phyloP scores from a whole-genome alignment of 306 rosid species.

The Lathyrus oleraceus region DNA sequence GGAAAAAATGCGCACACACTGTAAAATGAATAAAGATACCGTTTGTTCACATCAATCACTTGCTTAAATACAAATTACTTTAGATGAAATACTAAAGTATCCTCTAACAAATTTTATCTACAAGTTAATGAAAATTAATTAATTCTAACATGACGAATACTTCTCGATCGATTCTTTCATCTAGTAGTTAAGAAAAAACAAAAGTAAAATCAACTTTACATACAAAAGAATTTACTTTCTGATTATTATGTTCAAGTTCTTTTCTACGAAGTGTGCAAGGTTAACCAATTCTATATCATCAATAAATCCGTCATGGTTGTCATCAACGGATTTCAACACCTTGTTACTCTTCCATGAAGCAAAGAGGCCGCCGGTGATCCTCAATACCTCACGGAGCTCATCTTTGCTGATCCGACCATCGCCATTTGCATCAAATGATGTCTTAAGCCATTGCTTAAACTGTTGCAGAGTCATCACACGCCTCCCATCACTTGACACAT shows the following conservation, averaged over 20 bases:
- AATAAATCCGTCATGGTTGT: conserved; percentile 31
- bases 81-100: too few species aligned
- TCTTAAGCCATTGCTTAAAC: conserved; percentile 38
- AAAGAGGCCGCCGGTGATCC: neutral
- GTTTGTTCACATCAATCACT: too few species aligned
- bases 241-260: conserved; percentile 35
- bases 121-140: too few species aligned
- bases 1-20: too few species aligned
- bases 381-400: conserved; percentile 23
- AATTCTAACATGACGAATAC: too few species aligned
- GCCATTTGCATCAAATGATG: conserved; percentile 21
- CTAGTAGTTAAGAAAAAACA: too few species aligned
- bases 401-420: conserved; percentile 34
- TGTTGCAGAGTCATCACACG: conserved; percentile 29
- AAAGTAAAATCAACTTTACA: too few species aligned
- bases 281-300: conserved; percentile 30
- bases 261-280: conserved; percentile 23
- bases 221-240: neutral
- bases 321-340: conserved; percentile 13
- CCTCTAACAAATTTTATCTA: too few species aligned
- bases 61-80: too few species aligned
- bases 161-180: too few species aligned
- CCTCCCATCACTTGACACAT: conserved; percentile 30
- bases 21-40: too few species aligned
- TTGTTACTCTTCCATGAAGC: conserved; percentile 25